Base-by-base conservation (phyloP, 176 grass and related monocot species). In the Juncus effusus region DNA sequence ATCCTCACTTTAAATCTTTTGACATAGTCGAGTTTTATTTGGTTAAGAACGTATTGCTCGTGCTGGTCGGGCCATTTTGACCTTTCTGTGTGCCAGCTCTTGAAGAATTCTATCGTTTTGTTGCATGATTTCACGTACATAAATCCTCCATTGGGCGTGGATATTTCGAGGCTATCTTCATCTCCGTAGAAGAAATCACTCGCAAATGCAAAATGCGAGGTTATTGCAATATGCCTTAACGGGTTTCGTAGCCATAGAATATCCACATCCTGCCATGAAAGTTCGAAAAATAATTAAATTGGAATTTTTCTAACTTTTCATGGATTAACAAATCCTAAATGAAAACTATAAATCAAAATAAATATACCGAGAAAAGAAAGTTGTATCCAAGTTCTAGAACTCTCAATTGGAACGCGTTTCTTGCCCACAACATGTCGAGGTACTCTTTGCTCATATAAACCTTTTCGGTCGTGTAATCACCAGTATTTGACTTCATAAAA, bases 31-130 rank as follows among this genome's bases (percentile, higher is more conserved):
- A 70, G 63, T 84, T 96, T 96, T 80, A 96, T 82, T 51, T 68
- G 36, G 85, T 96, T 91, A 55, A 96, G 84, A 36, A 88, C 82
- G 5, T 74, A 73, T 74, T 91, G 92, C 69, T 96, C 85, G 49
- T 96, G 86, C 3, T 44, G 2, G 3, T 69, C 77, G 0, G 87
- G 87, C 36, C 70, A 85, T 14, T 19, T 63, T 10, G 3, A 13
- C 37, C 67, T 59, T 0, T 82, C 70, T 1, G 56, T 45, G 36
- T 91, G 69, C 92, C 87, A 96, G 2, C 10, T 6, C 36, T 16
- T 72, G 6, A 76, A 79, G 82, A 91, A 81, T 16, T 76, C 38
- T 8, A 83, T 74, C 0, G 61, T 83, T 16, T 64, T 63, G 55
- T 78, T 74, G 45, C 69, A 67, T 3, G 81, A 78, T 42, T 73